phyloP scores from a whole-genome alignment of 768 basidiomycete species.

The Chalciporus piperatus region DNA sequence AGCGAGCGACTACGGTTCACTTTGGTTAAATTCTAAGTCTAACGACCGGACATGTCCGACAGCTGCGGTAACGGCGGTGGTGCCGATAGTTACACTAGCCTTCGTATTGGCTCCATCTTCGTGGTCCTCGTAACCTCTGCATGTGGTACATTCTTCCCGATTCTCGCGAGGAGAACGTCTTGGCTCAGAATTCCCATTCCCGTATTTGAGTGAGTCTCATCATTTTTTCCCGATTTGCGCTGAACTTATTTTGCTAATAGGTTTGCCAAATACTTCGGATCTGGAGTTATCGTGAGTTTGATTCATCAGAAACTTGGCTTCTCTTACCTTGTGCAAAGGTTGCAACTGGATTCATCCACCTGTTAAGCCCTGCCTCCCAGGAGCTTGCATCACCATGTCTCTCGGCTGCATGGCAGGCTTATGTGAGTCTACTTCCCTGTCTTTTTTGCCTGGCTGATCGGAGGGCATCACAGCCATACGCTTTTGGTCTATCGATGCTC shows the following conservation, averaged over 20 bases:
- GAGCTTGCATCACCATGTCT: constrained; percentile 73
- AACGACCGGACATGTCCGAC: constrained; percentile 20
- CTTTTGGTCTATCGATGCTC: constrained; percentile 75
- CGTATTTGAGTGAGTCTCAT: constrained; percentile 64
- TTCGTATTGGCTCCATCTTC: constrained; percentile 74
- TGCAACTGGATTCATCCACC: constrained; percentile 86
- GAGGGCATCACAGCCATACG: constrained; percentile 59
- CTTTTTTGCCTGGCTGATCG: not conserved
- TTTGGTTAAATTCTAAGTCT: no score
- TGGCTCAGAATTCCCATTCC: constrained; percentile 38
- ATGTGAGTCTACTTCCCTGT: constrained; percentile 48
- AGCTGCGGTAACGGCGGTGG: constrained; percentile 55
- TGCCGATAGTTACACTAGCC: constrained; percentile 42
- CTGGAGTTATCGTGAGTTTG: constrained; percentile 73
- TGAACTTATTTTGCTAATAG: constrained; percentile 34
- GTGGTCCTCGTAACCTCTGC: constrained; percentile 63
- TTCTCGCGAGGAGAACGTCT: constrained; percentile 52
- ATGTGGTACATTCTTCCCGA: constrained; percentile 67
- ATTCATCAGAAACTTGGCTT: not conserved
- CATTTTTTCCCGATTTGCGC: not conserved
- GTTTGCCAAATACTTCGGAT: constrained; percentile 89
- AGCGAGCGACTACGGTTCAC: no score
- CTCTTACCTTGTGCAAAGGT: constrained; percentile 45
- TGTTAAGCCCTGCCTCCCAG: constrained; percentile 71
- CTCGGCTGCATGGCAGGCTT: constrained; percentile 62